phyloP scores from a whole-genome alignment of 148 eudicot genomes.

The Vaccinium myrtillus region DNA sequence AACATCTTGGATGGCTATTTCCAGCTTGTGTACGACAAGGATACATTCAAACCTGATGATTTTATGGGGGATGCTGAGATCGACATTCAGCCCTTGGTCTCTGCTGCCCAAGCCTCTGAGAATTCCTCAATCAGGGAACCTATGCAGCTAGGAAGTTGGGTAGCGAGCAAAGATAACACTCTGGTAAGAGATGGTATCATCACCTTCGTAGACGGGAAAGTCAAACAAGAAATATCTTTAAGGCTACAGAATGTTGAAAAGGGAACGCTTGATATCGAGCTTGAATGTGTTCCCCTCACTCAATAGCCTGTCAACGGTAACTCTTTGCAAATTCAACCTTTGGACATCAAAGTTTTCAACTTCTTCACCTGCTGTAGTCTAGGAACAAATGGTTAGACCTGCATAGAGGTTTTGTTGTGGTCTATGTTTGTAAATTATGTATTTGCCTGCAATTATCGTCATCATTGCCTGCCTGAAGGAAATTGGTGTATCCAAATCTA shows the following conservation, averaged over 20 bases:
- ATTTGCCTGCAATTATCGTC: not conserved
- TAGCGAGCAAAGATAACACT: slow-evolving; percentile 68
- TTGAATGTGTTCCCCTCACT: slow-evolving; percentile 88
- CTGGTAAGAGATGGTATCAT: slow-evolving; percentile 70
- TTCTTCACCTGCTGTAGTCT: not conserved
- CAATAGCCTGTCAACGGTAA: slow-evolving; percentile 36
- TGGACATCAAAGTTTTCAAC: not conserved
- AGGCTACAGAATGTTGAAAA: slow-evolving; percentile 81
- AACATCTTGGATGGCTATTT: slow-evolving; percentile 12
- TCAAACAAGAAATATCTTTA: slow-evolving; percentile 71
- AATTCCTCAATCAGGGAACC: slow-evolving; percentile 34
- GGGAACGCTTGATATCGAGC: slow-evolving; percentile 83
- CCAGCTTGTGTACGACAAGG: slow-evolving; percentile 93
- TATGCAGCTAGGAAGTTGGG: slow-evolving; percentile 62
- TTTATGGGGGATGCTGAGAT: slow-evolving; percentile 98
- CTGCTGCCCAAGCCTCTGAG: slow-evolving; percentile 83
- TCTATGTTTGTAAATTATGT: not conserved
- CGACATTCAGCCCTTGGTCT: slow-evolving; percentile 77
- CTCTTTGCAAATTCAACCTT: not conserved
- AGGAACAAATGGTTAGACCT: slow-evolving; percentile 3
- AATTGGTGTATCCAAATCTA: not conserved
- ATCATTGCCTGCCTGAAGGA: not conserved
- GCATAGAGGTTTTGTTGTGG: not conserved
- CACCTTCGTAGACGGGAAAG: slow-evolving; percentile 49
- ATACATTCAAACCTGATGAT: slow-evolving; percentile 82